Percentiles rank a stretch among this genome's conserved stretches.
Evolutionary conservation across 768 basidiomycete genomes (phyloP).

Genomic region (Suillus ampliporus): DNA sequence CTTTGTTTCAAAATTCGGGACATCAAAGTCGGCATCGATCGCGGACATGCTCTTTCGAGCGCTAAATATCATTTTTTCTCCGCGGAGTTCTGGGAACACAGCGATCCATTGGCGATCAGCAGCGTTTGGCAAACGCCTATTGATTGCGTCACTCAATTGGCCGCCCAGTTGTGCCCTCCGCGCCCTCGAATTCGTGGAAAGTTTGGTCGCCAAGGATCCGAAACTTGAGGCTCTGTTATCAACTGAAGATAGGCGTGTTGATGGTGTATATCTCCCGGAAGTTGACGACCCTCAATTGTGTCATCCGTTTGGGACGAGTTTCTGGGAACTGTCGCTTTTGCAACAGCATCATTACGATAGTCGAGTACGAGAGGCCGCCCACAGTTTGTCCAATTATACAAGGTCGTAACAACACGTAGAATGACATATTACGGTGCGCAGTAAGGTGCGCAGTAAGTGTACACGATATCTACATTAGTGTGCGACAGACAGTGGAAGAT

Average conservation of each 20-base stretch:
- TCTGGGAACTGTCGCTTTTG: slow-evolving; percentile 83
- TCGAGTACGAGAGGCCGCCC: slow-evolving; percentile 70
- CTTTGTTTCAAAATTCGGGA: slow-evolving; percentile 31
- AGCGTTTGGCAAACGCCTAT: slow-evolving; percentile 93
- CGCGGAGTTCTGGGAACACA: slow-evolving; percentile 58
- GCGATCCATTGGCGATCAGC: slow-evolving; percentile 79
- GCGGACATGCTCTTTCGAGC: slow-evolving; percentile 87
- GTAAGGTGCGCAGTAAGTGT: slow-evolving; percentile 31
- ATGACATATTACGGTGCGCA: slow-evolving; percentile 31
- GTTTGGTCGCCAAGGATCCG: slow-evolving; percentile 75
- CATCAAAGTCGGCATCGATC: slow-evolving; percentile 41
- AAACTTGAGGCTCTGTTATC: slow-evolving; percentile 84
- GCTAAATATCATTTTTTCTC: slow-evolving; percentile 81
- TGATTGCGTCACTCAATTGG: slow-evolving; percentile 83
- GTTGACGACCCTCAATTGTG: slow-evolving; percentile 88
- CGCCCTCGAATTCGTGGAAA: slow-evolving; percentile 73
- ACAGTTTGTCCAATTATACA: slow-evolving; percentile 53
- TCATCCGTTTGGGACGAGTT: slow-evolving; percentile 82
- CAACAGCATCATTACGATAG: slow-evolving; percentile 66
- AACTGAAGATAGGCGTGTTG: slow-evolving; percentile 83
- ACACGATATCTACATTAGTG: slow-evolving; percentile 41
- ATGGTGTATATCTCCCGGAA: slow-evolving; percentile 86
- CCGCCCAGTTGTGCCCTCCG: slow-evolving; percentile 67
- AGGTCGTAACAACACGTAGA: slow-evolving; percentile 40
- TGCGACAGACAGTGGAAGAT: slow-evolving; percentile 22